A percentile compares a stretch with the other conserved stretches of the same genome.
These are phyloP conservation scores for Phytophthora parvispora DNA, from an alignment of 352 stramenopile genomes.

Conservation along the genomic window DNA sequence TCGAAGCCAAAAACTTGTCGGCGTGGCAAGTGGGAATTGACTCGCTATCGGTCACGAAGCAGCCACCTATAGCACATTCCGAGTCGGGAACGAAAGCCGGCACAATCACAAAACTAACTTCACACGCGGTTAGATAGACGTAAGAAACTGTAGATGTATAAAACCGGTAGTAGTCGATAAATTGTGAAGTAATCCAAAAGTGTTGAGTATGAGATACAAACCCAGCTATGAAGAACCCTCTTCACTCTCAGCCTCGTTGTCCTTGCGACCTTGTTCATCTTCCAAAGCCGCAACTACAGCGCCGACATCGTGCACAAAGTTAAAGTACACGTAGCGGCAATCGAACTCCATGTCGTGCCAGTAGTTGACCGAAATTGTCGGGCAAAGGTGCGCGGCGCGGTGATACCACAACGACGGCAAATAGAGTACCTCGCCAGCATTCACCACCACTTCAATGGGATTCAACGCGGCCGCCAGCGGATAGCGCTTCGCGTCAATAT, in stretches of 20 bases:
- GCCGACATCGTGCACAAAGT: slow-evolving; percentile 75
- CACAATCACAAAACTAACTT: background rate
- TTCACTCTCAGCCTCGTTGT: background rate
- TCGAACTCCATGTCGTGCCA: slow-evolving; percentile 93
- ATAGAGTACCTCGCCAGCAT: slow-evolving; percentile 79
- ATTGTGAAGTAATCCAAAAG: background rate
- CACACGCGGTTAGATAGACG: background rate
- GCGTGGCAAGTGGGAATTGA: slow-evolving; percentile 41
- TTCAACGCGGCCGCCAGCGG: slow-evolving; percentile 59
- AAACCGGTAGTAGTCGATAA: background rate
- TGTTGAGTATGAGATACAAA: background rate
- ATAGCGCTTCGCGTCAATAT: slow-evolving; percentile 64
- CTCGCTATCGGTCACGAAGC: slow-evolving; percentile 15
- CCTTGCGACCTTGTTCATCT: slow-evolving; percentile 2
- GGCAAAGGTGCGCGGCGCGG: slow-evolving; percentile 74
- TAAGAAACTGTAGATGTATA: background rate
- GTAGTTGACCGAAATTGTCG: slow-evolving; percentile 91
- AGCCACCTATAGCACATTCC: background rate
- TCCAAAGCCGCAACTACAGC: slow-evolving; percentile 22
- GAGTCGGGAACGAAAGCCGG: background rate
- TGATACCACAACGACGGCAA: slow-evolving; percentile 90
- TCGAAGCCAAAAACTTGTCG: slow-evolving; percentile 44
- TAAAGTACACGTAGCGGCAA: slow-evolving; percentile 90
- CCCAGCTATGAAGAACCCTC: background rate
- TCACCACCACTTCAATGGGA: slow-evolving; percentile 76